Evolutionary conservation across 768 basidiomycete species (phyloP), one percentile per base, ranked within the genome.

Genomic region (Russula sp.): DNA sequence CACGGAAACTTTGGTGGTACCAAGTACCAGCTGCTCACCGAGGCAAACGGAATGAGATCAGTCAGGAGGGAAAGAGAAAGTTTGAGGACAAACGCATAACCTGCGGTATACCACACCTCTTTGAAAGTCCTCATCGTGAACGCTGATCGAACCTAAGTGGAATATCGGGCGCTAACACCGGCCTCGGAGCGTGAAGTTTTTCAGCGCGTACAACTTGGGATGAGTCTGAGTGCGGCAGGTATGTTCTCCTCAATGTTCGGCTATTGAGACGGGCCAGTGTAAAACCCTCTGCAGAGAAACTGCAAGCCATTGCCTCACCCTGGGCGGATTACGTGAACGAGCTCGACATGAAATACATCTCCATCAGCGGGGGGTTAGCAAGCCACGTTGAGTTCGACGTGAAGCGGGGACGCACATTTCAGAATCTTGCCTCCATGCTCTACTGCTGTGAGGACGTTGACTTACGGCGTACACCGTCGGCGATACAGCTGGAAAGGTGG

Each of bases 171-270:
- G 34, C 73, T 93, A 1, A 70, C 77, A 2, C 76, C 81, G 13
- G 75, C 77, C 6, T 74, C 77, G 5, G 89, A 93, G 71, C 82
- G 90, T 52, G 90, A 93, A 56, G 85, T 92, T 22, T 90, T 90
- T 68, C 86, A 89, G 66, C 78, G 91, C 32, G 90, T 93, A 16
- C 91, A 93, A 66, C 72, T 93, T 43, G 90, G 90, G 57, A 83
- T 90, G 75, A 76, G 82, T 16, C 76, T 93, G 50, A 86, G 86
- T 8, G 80, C 84, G 22, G 86, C 89, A 70, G 88, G 89, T 86
- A 67, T 48, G 75, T 67, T 16, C 60, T 29, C 56, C 13, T 34
- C 18, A 16, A 3, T 10, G 38, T 29, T 22, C 13, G 36, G 9
- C 20, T 36, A n/a, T 11, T 22, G 50, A 22, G 32, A 41, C 13